These are phyloP conservation scores for Penicillium daleae DNA, from an alignment of 495 filamentous ascomycete genomes.

Conservation along the genomic window DNA sequence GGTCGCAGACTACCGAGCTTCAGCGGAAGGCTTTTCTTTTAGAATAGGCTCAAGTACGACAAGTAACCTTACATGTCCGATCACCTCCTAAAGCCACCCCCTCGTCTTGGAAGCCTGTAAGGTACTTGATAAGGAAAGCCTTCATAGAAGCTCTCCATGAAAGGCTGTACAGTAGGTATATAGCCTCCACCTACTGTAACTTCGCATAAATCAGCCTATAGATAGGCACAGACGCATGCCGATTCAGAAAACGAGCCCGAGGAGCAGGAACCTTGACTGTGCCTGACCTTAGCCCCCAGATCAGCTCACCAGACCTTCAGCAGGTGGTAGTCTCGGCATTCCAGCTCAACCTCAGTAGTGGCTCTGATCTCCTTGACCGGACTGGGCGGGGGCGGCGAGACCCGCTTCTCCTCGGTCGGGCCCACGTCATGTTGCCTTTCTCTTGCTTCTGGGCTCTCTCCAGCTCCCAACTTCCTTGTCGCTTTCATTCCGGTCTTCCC, in stretches of 20 bases:
- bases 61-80: too few relatives aligned
- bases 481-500: neutral
- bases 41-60: too few relatives aligned
- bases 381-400: conserved; percentile 3
- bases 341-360: neutral
- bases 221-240: neutral
- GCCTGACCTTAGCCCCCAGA: neutral
- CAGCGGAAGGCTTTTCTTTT: neutral
- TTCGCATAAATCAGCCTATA: neutral
- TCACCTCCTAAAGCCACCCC: neutral
- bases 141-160: neutral
- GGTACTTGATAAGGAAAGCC: too few relatives aligned
- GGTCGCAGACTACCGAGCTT: too few relatives aligned
- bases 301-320: neutral
- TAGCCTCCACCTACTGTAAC: neutral
- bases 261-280: neutral
- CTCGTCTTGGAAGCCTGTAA: too few relatives aligned
- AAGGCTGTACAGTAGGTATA: neutral
- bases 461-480: neutral
- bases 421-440: conserved; percentile 1
- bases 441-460: conserved; percentile 1
- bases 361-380: neutral
- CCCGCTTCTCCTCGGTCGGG: conserved; percentile 7
- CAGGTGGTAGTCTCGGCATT: neutral
- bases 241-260: neutral